These are phyloP conservation scores for Podila epicladia DNA, from an alignment of 192 early-diverging fungal genomes.

Conservation along the genomic window DNA sequence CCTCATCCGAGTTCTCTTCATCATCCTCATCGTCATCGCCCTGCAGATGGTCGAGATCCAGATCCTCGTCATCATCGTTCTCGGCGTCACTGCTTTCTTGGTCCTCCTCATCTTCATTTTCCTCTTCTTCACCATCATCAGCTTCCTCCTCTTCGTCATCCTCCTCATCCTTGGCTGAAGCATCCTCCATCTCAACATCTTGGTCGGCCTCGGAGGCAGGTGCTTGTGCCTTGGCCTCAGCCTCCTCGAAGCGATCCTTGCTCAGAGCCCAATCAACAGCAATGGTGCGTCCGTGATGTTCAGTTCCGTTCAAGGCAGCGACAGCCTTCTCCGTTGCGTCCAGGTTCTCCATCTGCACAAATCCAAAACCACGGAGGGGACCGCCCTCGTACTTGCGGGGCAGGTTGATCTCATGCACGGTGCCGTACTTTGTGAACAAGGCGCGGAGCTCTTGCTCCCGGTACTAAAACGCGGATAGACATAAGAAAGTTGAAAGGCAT, in stretches of 20 bases:
- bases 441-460: conserved; percentile 72
- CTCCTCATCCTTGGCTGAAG: conserved; percentile 51
- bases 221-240: conserved; percentile 60
- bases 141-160: conserved; percentile 50
- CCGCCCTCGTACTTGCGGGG: conserved; percentile 80
- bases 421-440: conserved; percentile 74
- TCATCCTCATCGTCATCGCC: conserved; percentile 49
- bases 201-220: conserved; percentile 49
- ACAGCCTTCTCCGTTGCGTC: conserved; percentile 78
- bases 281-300: conserved; percentile 76
- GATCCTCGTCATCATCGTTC: conserved; percentile 48
- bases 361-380: conserved; percentile 88
- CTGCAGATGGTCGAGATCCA: conserved; percentile 46
- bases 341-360: conserved; percentile 84
- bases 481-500: neutral
- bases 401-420: conserved; percentile 74
- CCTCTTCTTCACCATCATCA: conserved; percentile 59
- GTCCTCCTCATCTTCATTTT: conserved; percentile 34
- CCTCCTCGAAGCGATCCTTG: conserved; percentile 75
- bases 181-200: conserved; percentile 47
- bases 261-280: conserved; percentile 88
- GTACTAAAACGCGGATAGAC: conserved; percentile 17
- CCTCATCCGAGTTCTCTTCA: conserved; percentile 39
- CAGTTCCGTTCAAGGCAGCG: conserved; percentile 74
- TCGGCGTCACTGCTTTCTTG: conserved; percentile 24